A percentile compares a stretch with the other conserved stretches of the same genome.
Evolutionary conservation across 768 basidiomycete species (phyloP).

Genomic region (Pulveroboletus ravenelii): DNA sequence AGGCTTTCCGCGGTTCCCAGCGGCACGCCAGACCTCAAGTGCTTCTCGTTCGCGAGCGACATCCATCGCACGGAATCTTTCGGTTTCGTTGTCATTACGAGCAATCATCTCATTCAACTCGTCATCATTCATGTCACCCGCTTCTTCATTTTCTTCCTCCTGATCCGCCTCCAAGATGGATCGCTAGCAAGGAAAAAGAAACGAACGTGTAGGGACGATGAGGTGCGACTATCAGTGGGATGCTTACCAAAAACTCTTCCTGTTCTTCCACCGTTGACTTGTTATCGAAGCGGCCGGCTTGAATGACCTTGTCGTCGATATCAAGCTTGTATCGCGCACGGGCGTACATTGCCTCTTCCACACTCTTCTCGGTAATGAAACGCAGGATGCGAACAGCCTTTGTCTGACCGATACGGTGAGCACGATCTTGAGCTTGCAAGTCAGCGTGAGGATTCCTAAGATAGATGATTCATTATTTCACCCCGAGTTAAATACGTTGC

Average conservation of each 20-base stretch:
- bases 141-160: conserved; percentile 86
- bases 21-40: conserved; percentile 60
- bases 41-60: conserved; percentile 67
- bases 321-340: conserved; percentile 94
- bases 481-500: background rate
- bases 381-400: conserved; percentile 95
- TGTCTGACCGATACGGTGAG: conserved; percentile 99
- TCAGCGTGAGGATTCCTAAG: conserved; percentile 95
- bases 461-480: conserved; percentile 1
- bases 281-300: conserved; percentile 98
- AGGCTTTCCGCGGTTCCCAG: conserved; percentile 73
- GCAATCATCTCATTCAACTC: conserved; percentile 93
- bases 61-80: conserved; percentile 80
- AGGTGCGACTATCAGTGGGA: background rate
- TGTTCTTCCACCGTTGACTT: conserved; percentile 98
- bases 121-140: conserved; percentile 89
- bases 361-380: conserved; percentile 96
- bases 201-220: conserved; percentile 1
- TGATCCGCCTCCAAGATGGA: conserved; percentile 88
- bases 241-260: conserved; percentile 82
- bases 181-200: conserved; percentile 44
- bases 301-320: conserved; percentile 99
- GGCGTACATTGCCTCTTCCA: conserved; percentile 97
- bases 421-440: conserved; percentile 98
- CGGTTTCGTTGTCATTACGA: conserved; percentile 73